Conservation (phyloP, 208 protist species). For the Perkinsela sp. region DNA sequence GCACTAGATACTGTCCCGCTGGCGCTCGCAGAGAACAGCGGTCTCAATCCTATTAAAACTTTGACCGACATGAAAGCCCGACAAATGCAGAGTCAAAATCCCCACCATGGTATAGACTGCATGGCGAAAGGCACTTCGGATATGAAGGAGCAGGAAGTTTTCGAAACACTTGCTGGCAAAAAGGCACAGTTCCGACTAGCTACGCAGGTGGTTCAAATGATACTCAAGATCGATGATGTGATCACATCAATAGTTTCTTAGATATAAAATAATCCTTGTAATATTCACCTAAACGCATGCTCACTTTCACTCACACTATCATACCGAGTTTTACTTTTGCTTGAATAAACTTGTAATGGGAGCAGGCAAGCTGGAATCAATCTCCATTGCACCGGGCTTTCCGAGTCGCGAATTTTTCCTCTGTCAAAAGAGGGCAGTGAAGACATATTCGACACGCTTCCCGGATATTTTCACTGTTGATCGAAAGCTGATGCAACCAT, state of each 20-base stretch:
- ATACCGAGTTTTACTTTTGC: too few species aligned
- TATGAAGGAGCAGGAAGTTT: conserved; percentile 91
- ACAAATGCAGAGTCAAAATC: conserved; percentile 79
- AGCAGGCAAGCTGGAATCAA: not conserved
- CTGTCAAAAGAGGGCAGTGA: not conserved
- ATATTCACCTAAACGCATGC: too few species aligned
- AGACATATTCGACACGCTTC: not conserved
- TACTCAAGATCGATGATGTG: conserved; percentile 99
- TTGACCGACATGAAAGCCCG: conserved; percentile 76
- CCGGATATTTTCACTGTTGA: not conserved
- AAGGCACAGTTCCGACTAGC: conserved; percentile 94
- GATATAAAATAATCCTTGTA: not conserved
- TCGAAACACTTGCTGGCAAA: conserved; percentile 95
- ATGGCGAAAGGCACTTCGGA: conserved; percentile 72
- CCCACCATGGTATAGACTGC: conserved; percentile 91
- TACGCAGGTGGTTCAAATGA: conserved; percentile 99
- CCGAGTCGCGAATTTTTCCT: too few species aligned
- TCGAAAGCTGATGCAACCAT: not conserved
- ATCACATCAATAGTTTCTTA: conserved; percentile 14
- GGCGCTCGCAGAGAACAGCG: conserved; percentile 93
- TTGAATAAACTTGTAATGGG: not conserved
- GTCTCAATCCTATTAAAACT: conserved; percentile 80
- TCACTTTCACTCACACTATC: too few species aligned
- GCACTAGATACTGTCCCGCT: conserved; percentile 95
- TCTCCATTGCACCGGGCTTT: not conserved